These are phyloP conservation scores for Puccinia brachypodii DNA, from an alignment of 1,284 basidiomycete species.

Conservation along the genomic window DNA sequence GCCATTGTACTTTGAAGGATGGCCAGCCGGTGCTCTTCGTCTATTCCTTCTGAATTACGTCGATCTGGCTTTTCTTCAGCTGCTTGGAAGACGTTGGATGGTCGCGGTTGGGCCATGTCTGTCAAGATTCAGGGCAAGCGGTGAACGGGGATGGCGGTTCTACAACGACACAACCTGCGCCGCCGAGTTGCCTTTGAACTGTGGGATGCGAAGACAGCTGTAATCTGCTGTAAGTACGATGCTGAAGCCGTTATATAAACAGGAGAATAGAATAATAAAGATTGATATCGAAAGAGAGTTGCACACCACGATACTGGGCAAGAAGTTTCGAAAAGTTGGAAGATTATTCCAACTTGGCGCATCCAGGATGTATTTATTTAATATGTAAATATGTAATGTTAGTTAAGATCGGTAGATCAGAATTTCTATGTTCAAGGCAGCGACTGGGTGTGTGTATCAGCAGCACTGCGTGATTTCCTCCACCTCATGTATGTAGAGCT, in stretches of 20 bases:
- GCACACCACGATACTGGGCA: neutral
- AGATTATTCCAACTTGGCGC: slow-evolving; percentile 5
- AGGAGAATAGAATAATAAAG: neutral
- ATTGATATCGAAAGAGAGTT: neutral
- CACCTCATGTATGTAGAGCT: too few relatives aligned
- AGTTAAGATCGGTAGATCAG: slow-evolving; percentile 1
- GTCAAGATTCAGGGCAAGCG: neutral
- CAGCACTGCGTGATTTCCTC: too few relatives aligned
- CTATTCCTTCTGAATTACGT: neutral
- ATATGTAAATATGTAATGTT: neutral
- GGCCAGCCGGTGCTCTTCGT: neutral
- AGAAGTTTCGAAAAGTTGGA: slow-evolving; percentile 1
- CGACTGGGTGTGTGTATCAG: neutral
- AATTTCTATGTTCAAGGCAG: neutral
- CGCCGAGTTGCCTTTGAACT: neutral
- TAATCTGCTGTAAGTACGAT: neutral
- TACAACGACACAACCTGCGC: neutral
- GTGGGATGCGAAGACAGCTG: neutral
- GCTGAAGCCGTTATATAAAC: neutral
- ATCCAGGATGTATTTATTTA: too few relatives aligned
- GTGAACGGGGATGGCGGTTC: neutral
- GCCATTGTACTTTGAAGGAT: slow-evolving; percentile 12
- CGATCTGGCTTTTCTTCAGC: neutral
- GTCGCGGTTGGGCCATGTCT: neutral
- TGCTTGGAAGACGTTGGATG: neutral